A percentile compares a stretch with the other conserved stretches of the same genome.
Conservation (phyloP, 2,329 filamentous ascomycete species). For the Penicillium sumatraense region DNA sequence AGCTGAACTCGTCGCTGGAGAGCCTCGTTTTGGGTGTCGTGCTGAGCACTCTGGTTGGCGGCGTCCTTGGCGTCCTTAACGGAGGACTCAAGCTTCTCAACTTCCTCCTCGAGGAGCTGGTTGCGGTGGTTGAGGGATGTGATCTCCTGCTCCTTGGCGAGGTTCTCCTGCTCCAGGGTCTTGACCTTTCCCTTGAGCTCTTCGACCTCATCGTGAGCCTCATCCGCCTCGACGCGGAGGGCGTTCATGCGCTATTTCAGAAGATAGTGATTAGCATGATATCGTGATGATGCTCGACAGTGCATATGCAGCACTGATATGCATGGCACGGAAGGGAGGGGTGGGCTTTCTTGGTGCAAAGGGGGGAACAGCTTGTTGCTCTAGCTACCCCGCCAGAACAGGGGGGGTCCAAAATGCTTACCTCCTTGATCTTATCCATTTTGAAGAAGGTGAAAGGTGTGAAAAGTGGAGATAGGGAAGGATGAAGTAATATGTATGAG, state of each 20-base stretch:
- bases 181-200: constrained; percentile 89
- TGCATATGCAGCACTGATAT: constrained; percentile 14
- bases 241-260: constrained; percentile 81
- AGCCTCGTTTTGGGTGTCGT: constrained; percentile 88
- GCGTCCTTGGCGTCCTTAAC: constrained; percentile 88
- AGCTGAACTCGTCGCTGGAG: constrained; percentile 91
- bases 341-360: background rate
- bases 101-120: constrained; percentile 82
- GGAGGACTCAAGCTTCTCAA: constrained; percentile 85
- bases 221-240: constrained; percentile 92
- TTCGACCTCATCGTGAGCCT: constrained; percentile 78
- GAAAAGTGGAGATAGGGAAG: background rate
- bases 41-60: constrained; percentile 78
- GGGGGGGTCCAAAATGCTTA: constrained; percentile 55
- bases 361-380: constrained; percentile 29
- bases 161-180: constrained; percentile 88
- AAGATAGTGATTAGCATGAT: constrained; percentile 18
- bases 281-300: constrained; percentile 22
- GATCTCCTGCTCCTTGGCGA: constrained; percentile 97
- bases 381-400: constrained; percentile 45
- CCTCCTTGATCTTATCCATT: constrained; percentile 92
- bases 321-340: constrained; percentile 24
- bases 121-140: constrained; percentile 96
- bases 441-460: constrained; percentile 38
- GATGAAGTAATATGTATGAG: constrained; percentile 28